Evolutionary conservation across 768 basidiomycete genomes (phyloP).

Genomic region (Suillus bovinus): DNA sequence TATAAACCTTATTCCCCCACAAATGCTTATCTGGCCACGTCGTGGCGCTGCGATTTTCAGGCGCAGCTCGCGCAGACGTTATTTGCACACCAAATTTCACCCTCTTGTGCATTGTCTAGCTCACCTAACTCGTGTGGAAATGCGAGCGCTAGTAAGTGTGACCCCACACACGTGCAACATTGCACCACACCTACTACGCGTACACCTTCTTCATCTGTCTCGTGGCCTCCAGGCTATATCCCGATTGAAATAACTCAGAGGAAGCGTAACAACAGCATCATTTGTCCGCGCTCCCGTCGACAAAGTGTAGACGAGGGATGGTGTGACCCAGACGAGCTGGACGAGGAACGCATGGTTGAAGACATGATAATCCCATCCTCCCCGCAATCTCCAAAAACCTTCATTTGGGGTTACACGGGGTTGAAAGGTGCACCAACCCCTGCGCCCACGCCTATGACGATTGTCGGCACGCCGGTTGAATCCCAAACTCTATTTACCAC

Average conservation of each 20-base stretch:
- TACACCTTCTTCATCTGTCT: conserved; percentile 32
- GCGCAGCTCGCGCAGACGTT: conserved; percentile 49
- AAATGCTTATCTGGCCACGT: conserved; percentile 19
- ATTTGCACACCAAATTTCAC: conserved; percentile 32
- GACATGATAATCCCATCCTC: conserved; percentile 42
- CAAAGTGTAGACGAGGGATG: conserved; percentile 28
- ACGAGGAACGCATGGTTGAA: conserved; percentile 47
- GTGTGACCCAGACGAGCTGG: conserved; percentile 40
- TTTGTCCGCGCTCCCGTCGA: conserved; percentile 19
- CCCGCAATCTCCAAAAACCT: conserved; percentile 23
- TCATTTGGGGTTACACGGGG: conserved; percentile 24
- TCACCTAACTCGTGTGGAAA: conserved; percentile 22
- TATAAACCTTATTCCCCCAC: conserved; percentile 15
- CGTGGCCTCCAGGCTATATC: conserved; percentile 29
- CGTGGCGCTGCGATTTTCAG: conserved; percentile 23
- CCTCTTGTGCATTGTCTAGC: conserved; percentile 20
- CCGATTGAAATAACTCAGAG: conserved; percentile 25
- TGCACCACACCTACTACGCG: conserved; percentile 42
- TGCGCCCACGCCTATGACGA: conserved; percentile 14
- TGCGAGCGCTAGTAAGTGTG: conserved; percentile 26
- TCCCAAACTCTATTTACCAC: conserved; percentile 40
- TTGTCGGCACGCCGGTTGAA: conserved; percentile 24
- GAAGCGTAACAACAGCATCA: conserved; percentile 31
- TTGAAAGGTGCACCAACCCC: conserved; percentile 28
- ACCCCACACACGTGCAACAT: conserved; percentile 38